Base-by-base conservation (phyloP, 176 grass and related monocot genomes). In the Elaeis guineensis region DNA sequence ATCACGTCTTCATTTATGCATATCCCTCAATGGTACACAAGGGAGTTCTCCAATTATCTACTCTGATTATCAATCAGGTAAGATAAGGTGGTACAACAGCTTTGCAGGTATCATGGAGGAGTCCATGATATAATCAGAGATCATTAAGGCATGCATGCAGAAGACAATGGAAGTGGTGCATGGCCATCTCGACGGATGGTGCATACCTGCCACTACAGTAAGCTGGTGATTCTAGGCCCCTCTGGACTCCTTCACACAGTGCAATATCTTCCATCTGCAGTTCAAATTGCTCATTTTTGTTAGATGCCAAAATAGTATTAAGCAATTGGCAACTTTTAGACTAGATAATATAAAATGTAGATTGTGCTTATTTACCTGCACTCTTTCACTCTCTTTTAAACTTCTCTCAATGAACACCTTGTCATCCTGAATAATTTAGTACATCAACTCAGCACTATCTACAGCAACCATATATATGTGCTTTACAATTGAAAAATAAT, bases 121-220 rank as follows among this genome's bases (percentile, higher is more conserved):
- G 35, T 14, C 0, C 9, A 44, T 14, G 35, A 44, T 44, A 14
- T 44, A 2, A 32, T 54, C 53, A 30, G 6, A 54, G n/a, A 28
- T 57, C 29, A 5, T 26, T 29, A 17, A 97, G 76, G 55, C 64
- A 62, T 17, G 48, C 50, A 44, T 91, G 83, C 9, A 85, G 70
- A 28, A 85, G 83, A 62, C 81, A 73, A 65, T 97, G 92, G 66
- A 97, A 97, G 48, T 97, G 92, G 55, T 97, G 92, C 92, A 97
- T 91, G 49, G 87, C 92, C 87, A 82, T 91, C 75, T 97, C 92
- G 18, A 91, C 92, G 0, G 78, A 78, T 1, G 92, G 92, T 0
- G 78, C 78, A 0, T 97, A 97, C 64, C 87, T 85, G 19, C 87
- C 92, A 23, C 74, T 70, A 22, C 69, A 17, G 15, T 97, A 97